A percentile compares a stretch with the other conserved stretches of the same genome.
phyloP scores from a whole-genome alignment of 2,329 filamentous ascomycete genomes.

The Biscogniauxia mediterranea region DNA sequence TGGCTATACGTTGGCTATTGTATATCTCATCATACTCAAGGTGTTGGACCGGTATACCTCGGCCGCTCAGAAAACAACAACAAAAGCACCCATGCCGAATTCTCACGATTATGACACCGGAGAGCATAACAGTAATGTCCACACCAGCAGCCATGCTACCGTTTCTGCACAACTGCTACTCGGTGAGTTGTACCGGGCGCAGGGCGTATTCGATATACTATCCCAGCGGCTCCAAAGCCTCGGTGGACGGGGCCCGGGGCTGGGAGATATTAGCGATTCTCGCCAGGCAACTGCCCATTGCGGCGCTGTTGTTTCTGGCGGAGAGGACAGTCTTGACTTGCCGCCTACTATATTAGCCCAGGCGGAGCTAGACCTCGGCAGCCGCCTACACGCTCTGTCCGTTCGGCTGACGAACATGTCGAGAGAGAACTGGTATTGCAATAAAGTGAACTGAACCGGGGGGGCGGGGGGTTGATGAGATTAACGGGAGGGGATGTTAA shows the following conservation, averaged over 20 bases:
- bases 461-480: no score
- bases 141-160: no score
- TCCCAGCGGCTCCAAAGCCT: not conserved
- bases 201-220: not conserved
- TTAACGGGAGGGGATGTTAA: no score
- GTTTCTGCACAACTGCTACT: not conserved
- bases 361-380: not conserved
- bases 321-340: not conserved
- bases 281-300: not conserved
- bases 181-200: not conserved
- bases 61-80: not conserved
- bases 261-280: not conserved
- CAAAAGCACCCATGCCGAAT: not conserved
- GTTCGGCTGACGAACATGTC: not conserved
- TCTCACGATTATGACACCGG: not conserved
- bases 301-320: not conserved
- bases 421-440: not conserved
- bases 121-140: no score
- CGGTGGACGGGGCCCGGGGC: not conserved
- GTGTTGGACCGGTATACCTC: not conserved
- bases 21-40: not conserved
- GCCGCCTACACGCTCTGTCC: not conserved
- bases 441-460: no score
- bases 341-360: not conserved
- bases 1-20: not conserved